A percentile compares a stretch with the other conserved stretches of the same genome.
Evolutionary conservation across 108 stramenopile genomes (phyloP).

Genomic region (Pseudonitzschia pungens): DNA sequence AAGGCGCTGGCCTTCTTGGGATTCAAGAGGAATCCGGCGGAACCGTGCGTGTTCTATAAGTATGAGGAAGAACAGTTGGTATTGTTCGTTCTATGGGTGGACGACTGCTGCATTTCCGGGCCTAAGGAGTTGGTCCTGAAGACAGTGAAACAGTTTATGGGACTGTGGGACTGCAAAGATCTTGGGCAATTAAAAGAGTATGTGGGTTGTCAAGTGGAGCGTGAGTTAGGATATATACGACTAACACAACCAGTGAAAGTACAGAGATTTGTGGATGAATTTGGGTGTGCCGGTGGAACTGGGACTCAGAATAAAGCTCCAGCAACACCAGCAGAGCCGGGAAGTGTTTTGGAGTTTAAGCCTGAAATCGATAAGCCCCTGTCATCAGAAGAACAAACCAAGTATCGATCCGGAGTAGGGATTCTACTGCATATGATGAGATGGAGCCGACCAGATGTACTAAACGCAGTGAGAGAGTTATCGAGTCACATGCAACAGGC

Average conservation of each 20-base stretch:
- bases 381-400: neutral
- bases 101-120: slow-evolving; percentile 36
- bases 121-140: slow-evolving; percentile 11
- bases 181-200: slow-evolving; percentile 35
- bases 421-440: neutral
- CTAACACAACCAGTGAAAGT: slow-evolving; percentile 50
- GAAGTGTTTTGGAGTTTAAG: neutral
- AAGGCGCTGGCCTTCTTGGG: neutral
- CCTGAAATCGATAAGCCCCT: neutral
- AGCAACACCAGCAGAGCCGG: slow-evolving; percentile 3
- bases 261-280: slow-evolving; percentile 22
- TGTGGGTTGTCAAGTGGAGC: slow-evolving; percentile 44
- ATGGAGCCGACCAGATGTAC: no score
- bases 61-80: slow-evolving; percentile 28
- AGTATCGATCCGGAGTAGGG: neutral
- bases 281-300: neutral
- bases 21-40: slow-evolving; percentile 17
- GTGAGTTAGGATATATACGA: slow-evolving; percentile 1
- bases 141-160: slow-evolving; percentile 4
- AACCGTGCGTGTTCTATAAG: slow-evolving; percentile 36
- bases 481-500: no score
- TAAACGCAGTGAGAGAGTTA: no score
- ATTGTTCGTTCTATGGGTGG: slow-evolving; percentile 32
- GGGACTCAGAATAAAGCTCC: neutral
- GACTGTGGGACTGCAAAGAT: slow-evolving; percentile 34